phyloP scores from a whole-genome alignment of 2,329 filamentous ascomycete genomes.

The Tolypocladium sp. region DNA sequence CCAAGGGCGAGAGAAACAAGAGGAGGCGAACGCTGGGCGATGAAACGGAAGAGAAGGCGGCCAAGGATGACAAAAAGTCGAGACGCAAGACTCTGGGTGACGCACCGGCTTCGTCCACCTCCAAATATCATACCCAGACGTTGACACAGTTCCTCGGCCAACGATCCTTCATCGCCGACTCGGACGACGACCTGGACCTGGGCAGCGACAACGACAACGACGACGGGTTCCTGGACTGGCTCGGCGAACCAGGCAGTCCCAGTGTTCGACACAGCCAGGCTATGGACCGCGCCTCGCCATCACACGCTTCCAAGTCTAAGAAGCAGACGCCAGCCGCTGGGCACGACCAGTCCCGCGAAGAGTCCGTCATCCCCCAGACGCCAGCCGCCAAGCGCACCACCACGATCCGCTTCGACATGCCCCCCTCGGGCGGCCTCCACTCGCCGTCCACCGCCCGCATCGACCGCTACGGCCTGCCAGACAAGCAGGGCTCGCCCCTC shows the following conservation, averaged over 20 bases:
- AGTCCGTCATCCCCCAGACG: slow-evolving; percentile 32
- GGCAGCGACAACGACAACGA: slow-evolving; percentile 6
- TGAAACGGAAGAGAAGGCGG: slow-evolving; percentile 8
- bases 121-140: slow-evolving; percentile 31
- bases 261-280: slow-evolving; percentile 11
- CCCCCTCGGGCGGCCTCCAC: slow-evolving; percentile 28
- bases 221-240: slow-evolving; percentile 24
- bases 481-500: slow-evolving; percentile 25
- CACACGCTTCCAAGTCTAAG: background rate
- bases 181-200: slow-evolving; percentile 25
- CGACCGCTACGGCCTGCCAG: slow-evolving; percentile 26
- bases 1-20: slow-evolving; percentile 6
- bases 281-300: background rate
- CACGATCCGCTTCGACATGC: slow-evolving; percentile 27
- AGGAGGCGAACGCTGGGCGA: slow-evolving; percentile 18
- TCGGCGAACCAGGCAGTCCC: slow-evolving; percentile 17
- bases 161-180: slow-evolving; percentile 23
- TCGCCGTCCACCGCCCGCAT: slow-evolving; percentile 32
- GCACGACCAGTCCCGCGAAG: slow-evolving; percentile 13
- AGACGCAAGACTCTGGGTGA: slow-evolving; percentile 24
- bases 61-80: slow-evolving; percentile 9
- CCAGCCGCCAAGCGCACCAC: slow-evolving; percentile 18
- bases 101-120: slow-evolving; percentile 15
- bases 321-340: background rate
- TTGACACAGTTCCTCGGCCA: slow-evolving; percentile 28